Conservation (phyloP, 768 basidiomycete genomes). For the Boletus sensibilis region DNA sequence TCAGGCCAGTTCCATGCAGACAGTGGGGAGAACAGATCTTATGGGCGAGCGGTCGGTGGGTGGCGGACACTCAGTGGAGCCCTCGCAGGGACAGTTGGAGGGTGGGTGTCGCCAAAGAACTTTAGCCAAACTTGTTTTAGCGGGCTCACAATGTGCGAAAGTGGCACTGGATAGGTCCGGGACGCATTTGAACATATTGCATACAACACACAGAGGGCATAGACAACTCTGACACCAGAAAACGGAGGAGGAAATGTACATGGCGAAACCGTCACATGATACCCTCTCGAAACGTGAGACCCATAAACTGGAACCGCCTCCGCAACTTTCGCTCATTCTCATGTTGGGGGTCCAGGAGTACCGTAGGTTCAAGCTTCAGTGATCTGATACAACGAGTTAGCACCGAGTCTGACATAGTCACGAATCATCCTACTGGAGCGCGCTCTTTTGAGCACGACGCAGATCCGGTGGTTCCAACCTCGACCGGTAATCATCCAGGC, state of each 20-base stretch:
- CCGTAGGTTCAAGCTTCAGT: constrained; percentile 27
- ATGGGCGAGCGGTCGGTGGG: background rate
- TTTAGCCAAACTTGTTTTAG: constrained; percentile 13
- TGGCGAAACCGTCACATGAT: constrained; percentile 19
- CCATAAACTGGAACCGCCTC: constrained; percentile 11
- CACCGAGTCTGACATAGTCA: background rate
- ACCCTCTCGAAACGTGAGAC: constrained; percentile 13
- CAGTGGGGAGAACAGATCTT: background rate
- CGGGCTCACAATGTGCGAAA: constrained; percentile 27
- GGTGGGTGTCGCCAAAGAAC: constrained; percentile 18
- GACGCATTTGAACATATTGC: constrained; percentile 5
- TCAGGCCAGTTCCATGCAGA: constrained; percentile 33
- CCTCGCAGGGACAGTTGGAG: constrained; percentile 5
- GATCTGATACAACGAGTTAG: constrained; percentile 21
- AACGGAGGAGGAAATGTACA: background rate
- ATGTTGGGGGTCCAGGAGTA: constrained; percentile 20
- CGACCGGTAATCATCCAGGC: constrained; percentile 23
- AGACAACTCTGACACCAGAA: background rate
- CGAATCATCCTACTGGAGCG: constrained; percentile 16
- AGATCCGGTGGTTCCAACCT: constrained; percentile 17
- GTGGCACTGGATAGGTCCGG: constrained; percentile 13
- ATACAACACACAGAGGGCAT: background rate
- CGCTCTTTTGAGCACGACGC: constrained; percentile 25
- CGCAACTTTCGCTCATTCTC: background rate
- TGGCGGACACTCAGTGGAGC: background rate